These are phyloP conservation scores for Stevia rebaudiana DNA, from an alignment of 140 eudicot genomes.

Conservation along the genomic window DNA sequence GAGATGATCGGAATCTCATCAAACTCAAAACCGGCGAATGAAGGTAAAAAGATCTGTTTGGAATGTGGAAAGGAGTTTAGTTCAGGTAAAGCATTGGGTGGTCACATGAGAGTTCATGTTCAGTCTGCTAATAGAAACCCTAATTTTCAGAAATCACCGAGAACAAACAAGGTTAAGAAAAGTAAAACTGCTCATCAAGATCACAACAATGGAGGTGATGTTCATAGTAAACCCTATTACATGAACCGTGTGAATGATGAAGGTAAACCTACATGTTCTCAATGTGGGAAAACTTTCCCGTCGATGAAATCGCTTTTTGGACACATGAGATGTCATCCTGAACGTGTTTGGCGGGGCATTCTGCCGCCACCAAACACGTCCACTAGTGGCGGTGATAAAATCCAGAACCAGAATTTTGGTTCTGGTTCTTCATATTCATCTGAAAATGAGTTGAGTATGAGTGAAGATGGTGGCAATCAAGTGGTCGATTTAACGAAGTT, in stretches of 20 bases:
- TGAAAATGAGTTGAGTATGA: not conserved
- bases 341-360: conserved; percentile 68
- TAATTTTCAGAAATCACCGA: conserved; percentile 3
- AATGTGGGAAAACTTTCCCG: conserved; percentile 42
- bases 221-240: conserved; percentile 10
- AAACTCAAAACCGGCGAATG: not conserved
- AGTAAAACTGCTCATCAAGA: not conserved
- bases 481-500: conserved; percentile 28
- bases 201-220: not conserved
- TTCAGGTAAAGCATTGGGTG: conserved; percentile 73
- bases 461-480: not conserved
- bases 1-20: not conserved
- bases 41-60: conserved; percentile 33
- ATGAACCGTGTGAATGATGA: conserved; percentile 14
- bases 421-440: not conserved
- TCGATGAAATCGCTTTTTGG: conserved; percentile 66
- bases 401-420: not conserved
- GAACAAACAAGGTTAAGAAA: not conserved
- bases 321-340: conserved; percentile 84
- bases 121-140: conserved; percentile 19
- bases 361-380: conserved; percentile 34
- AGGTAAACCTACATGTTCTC: conserved; percentile 31
- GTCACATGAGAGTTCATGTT: conserved; percentile 74
- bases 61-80: conserved; percentile 49
- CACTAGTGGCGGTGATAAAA: not conserved